Base-by-base conservation (phyloP, 495 filamentous ascomycete species). In the Beverwykella pulmonaria region DNA sequence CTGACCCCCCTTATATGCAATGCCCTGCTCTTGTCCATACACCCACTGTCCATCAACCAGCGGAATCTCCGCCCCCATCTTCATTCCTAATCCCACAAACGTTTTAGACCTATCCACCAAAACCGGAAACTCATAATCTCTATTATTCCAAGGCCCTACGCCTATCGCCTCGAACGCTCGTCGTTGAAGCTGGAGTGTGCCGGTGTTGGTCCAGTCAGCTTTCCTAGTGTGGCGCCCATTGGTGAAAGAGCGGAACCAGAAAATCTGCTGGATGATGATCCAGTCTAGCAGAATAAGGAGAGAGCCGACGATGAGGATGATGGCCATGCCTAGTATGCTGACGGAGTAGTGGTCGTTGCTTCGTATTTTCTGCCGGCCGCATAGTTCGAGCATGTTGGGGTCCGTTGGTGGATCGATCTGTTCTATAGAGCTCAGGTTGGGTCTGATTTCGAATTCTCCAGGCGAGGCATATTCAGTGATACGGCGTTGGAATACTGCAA, bases 231-330 rank as follows among this genome's bases (percentile, higher is more conserved):
- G n/a, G 2, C 52, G 20, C 17, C 26, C 46, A 26, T 56, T 27
- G 12, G 50, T 57, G 6, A 68, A 15, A 7, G 47, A 22, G 7
- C 63, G 48, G 49, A 65, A 63, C 58, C 57, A 71, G 41, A 59
- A 53, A 15, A 68, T 55, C 15, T 68, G 48, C 26, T 61, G 19
- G 14, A 59, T 32, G 12, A 69, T 17, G 44, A 53, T 27, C 55
- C 54, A 61, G 48, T 69, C 60, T 1, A 72, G 55, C 1, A 72
- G 44, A 26, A 72, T 70, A n/a, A 70, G n/a, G 17, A 70, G 1
- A 26, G 56, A 53, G 46, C 70, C 70, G 23, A 61, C 62, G 22
- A 15, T 57, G 6, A 72, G 41, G 10, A 72, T 70, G n/a, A 72
- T 69, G 22, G 22, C 41, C 47, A 72, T 63, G 10, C 70, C 70